Evolutionary conservation across 441 rosid genomes (phyloP), one percentile per base, ranked within the genome.

Genomic region (Rhodomyrtus psidioides): DNA sequence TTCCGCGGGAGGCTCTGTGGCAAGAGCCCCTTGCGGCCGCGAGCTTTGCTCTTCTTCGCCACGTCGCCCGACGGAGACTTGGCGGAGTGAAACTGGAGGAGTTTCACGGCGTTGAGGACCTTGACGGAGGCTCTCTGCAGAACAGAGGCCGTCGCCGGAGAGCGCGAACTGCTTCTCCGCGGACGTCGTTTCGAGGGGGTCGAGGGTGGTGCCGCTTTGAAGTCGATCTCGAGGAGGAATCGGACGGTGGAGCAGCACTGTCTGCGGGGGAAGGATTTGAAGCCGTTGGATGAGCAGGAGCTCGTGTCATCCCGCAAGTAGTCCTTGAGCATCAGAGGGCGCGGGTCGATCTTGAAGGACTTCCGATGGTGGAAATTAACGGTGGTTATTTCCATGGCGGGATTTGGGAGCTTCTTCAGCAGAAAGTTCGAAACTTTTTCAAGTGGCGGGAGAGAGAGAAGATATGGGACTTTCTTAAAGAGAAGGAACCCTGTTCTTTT

Each of bases 281-380:
- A 96, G 87, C 96, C 95, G 86, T 87, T 93, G 87, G 99, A 96
- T 84, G 98, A 95, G 86, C 97, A 94, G 2, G 99, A 94, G 85
- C 96, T 91, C 74, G 93, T 89, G 90, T 96, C 97, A 59, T 93
- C 97, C 9, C 85, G 86, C 46, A 96, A 93, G 87, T 89, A 92
- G 86, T 95, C 97, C 89, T 91, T 93, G 55, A 94, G 93, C 92
- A 90, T 83, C 88, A 92, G 46, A 10, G 83, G 58, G 84, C 34
- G 23, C 84, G 26, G 82, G 84, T 56, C 82, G n/a, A 24, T 57
- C 76, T 84, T 60, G 70, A 87, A 27, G 42, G 83, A 55, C 83
- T 89, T 91, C 26, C 83, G 65, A 44, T 65, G 87, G 82, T 84
- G 88, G 53, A 83, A 87, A 55, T 88, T 88, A 23, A 53, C 23